phyloP scores from a whole-genome alignment of 1,284 basidiomycete genomes.

The Ustilago cynodontis region DNA sequence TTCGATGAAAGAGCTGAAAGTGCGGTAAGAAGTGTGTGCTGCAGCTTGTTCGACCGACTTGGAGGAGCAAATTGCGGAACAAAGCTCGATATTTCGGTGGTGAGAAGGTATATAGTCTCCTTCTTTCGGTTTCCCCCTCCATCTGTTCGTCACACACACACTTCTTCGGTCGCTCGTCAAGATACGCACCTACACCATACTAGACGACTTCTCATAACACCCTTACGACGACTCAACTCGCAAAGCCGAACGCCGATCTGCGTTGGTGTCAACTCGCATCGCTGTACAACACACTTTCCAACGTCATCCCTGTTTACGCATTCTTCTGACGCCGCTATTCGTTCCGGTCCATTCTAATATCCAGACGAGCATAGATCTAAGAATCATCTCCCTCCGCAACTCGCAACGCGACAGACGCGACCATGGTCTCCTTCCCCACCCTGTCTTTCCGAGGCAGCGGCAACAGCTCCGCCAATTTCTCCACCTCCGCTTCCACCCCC shows the following conservation, averaged over 20 bases:
- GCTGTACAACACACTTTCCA: neutral
- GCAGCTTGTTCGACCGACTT: neutral
- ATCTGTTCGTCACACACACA: neutral
- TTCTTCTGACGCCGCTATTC: no score
- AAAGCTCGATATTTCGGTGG: neutral
- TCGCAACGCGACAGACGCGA: no score
- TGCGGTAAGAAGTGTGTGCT: conserved; percentile 4
- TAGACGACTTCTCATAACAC: neutral
- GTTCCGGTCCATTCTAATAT: no score
- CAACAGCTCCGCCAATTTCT: neutral
- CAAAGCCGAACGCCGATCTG: neutral
- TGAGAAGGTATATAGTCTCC: conserved; percentile 9
- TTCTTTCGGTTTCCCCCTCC: neutral
- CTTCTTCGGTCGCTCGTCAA: neutral
- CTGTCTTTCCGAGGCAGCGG: no score
- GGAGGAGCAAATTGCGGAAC: neutral
- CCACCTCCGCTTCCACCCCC: neutral
- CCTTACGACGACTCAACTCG: neutral
- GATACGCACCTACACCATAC: neutral
- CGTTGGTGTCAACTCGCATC: neutral
- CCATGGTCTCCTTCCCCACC: no score
- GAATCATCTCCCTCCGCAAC: no score
- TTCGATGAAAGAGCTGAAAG: no score
- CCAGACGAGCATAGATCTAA: no score
- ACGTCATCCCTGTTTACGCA: neutral